Percentiles rank a stretch among this genome's conserved stretches.
phyloP scores from a whole-genome alignment of 441 rosid genomes.

The Metrosideros polymorpha region DNA sequence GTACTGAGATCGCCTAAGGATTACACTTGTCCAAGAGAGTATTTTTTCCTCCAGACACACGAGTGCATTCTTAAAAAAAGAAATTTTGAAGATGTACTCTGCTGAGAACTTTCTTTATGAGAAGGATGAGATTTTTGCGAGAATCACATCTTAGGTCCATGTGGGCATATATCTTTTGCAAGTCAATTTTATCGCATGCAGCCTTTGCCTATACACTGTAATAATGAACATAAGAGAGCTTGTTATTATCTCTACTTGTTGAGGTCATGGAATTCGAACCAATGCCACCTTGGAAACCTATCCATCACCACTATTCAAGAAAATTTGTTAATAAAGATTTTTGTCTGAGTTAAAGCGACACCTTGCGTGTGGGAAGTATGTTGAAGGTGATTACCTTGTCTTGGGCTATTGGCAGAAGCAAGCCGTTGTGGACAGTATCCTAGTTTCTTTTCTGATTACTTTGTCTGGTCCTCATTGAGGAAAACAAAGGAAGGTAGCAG shows the following conservation, averaged over 20 bases:
- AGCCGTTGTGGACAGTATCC: background rate
- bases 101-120: background rate
- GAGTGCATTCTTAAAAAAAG: background rate
- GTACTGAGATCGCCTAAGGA: background rate
- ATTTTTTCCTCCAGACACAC: background rate
- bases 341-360: no score
- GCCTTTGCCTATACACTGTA: background rate
- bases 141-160: background rate
- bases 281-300: background rate
- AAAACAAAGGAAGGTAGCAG: background rate
- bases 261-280: background rate
- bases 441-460: background rate
- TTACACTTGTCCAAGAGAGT: rapidly evolving
- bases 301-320: no score
- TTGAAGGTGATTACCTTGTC: background rate
- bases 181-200: background rate
- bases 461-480: background rate
- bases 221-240: background rate
- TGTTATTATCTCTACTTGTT: background rate
- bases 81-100: background rate
- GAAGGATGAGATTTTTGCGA: rapidly evolving
- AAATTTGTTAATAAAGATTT: no score
- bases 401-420: background rate
- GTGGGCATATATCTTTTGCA: background rate
- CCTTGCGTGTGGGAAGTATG: no score